Evolutionary conservation across 441 rosid genomes (phyloP).

Genomic region (Adansonia gregorii): DNA sequence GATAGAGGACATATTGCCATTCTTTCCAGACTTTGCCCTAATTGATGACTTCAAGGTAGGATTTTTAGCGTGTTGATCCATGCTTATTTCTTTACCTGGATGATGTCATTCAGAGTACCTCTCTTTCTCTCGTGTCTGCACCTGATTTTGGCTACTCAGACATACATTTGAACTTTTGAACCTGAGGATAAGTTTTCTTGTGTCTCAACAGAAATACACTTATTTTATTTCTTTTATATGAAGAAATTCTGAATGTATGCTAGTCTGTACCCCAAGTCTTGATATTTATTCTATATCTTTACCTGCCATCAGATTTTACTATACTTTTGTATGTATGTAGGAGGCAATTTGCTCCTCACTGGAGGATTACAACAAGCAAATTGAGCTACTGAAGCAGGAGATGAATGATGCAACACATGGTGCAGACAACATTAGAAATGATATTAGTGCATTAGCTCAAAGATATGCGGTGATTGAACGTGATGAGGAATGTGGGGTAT

Average conservation of each 20-base stretch:
- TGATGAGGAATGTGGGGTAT: conserved; percentile 98
- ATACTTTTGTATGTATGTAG: conserved; percentile 39
- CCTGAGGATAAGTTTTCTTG: background rate
- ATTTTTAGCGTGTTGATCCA: conserved; percentile 14
- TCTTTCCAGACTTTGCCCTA: conserved; percentile 98
- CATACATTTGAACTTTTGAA: background rate
- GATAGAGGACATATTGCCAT: conserved; percentile 98
- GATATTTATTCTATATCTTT: background rate
- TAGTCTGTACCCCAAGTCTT: background rate
- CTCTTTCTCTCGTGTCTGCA: background rate
- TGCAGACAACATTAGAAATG: conserved; percentile 98
- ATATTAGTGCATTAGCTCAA: conserved; percentile 95
- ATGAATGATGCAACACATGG: conserved; percentile 99
- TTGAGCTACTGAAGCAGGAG: conserved; percentile 87
- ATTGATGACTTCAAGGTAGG: conserved; percentile 98
- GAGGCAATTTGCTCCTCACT: conserved; percentile 98
- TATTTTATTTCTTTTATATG: background rate
- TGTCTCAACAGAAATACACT: background rate
- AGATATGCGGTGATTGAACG: conserved; percentile 93
- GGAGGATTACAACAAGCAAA: conserved; percentile 98
- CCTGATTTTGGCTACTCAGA: background rate
- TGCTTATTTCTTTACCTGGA: background rate
- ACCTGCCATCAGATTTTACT: conserved; percentile 2
- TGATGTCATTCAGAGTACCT: background rate
- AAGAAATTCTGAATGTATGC: conserved; percentile 2